Percentiles rank a stretch among this genome's conserved stretches.
phyloP scores from a whole-genome alignment of 1,139 yeast genomes.

The Scheffersomyces quercinus region DNA sequence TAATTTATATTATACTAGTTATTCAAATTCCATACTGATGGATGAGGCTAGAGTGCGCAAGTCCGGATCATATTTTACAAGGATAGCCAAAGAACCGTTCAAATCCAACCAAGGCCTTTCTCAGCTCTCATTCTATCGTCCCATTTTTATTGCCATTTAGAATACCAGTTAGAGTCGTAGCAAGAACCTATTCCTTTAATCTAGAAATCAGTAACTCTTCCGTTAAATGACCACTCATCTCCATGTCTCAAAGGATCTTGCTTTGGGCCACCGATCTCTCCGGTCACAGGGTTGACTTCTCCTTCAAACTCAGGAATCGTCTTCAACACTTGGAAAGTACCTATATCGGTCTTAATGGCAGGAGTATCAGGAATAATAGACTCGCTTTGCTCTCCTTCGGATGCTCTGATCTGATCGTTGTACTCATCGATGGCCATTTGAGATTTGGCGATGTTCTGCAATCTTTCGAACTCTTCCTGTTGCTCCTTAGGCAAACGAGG shows the following conservation, averaged over 20 bases:
- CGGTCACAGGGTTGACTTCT: slow-evolving; percentile 86
- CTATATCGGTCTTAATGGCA: slow-evolving; percentile 49
- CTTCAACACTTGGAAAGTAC: slow-evolving; percentile 64
- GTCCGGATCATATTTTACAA: no score
- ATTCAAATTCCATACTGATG: no score
- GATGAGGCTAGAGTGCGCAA: no score
- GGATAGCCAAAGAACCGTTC: no score
- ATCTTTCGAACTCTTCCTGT: slow-evolving; percentile 87
- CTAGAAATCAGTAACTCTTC: slow-evolving; percentile 92
- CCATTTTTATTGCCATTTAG: background rate
- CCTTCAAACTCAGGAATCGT: slow-evolving; percentile 96
- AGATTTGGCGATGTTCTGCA: slow-evolving; percentile 79
- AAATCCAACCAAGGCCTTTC: no score
- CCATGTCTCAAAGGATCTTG: slow-evolving; percentile 88
- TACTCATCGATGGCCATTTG: slow-evolving; percentile 80
- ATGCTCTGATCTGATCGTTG: slow-evolving; percentile 39
- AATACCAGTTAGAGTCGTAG: background rate
- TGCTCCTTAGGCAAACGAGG: slow-evolving; percentile 83
- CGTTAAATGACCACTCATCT: slow-evolving; percentile 94
- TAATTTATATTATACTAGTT: no score
- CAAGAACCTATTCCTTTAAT: background rate
- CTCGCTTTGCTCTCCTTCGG: slow-evolving; percentile 26
- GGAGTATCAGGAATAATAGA: slow-evolving; percentile 10
- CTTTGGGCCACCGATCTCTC: slow-evolving; percentile 98
- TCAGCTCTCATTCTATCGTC: no score